Base-by-base conservation (phyloP, 2,329 filamentous ascomycete species). In the Thelonectria blattea region DNA sequence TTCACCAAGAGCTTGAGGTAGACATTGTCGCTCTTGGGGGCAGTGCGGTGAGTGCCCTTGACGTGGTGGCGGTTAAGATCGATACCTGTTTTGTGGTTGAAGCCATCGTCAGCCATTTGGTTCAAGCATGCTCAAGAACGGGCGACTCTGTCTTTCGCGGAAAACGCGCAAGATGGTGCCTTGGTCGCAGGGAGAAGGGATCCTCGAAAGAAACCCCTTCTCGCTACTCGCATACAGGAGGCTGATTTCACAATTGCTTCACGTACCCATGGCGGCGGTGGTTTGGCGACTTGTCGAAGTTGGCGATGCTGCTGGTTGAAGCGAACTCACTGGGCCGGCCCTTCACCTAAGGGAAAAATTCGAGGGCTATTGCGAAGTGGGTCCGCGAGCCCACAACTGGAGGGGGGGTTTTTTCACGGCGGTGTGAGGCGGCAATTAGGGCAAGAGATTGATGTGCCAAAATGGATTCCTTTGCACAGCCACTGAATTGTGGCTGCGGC, bases 1-100 rank as follows among this genome's bases (percentile, higher is more conserved):
- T 97, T 97, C 82, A 97, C 93, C 80, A 98, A 86, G 79, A 97
- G 88, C 88, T 94, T 94, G 74, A 97, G 86, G 84, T 97, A 97
- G 77, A 94, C 92, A 87, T 97, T 97, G 85, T 96, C 91, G 85
- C 91, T 96, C 91, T 97, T 97, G 78, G 93, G 92, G 73, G 92
- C 92, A 88, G 91, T 92, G 82, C 93, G 92, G 87, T 97, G 93
- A 71, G 86, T 88, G 78, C 77, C 81, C 78, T 85, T 85, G 76
- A 88, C 85, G 80, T 90, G 88, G 81, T 90, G 87, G 73, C 82
- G 81, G 80, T 88, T 83, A 75, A 90, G 83, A 87, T 90, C 87
- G 81, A 89, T 89, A 88, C 87, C 86, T 89, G 81, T 47, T 79
- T 30, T 14, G 34, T 66, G 73, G 72, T 76, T 69, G 70, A 79